phyloP scores from a whole-genome alignment of 2,329 filamentous ascomycete genomes.

The Nemania serpens region DNA sequence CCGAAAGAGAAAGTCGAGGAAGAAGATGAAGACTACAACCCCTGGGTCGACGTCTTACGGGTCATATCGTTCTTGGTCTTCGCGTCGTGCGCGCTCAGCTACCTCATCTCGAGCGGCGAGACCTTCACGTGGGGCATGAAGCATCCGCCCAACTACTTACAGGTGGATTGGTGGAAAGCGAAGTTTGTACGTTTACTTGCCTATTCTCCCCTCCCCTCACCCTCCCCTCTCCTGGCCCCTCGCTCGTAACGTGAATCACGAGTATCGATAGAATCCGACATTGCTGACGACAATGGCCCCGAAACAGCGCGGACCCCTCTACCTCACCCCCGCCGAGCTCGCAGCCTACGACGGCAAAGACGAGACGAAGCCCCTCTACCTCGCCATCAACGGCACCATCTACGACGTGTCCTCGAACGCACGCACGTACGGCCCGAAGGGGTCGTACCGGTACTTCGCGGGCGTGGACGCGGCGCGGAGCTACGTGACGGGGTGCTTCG shows the following conservation, averaged over 20 bases:
- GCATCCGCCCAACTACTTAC: slow-evolving; percentile 66
- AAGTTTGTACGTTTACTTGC: slow-evolving; percentile 58
- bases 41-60: slow-evolving; percentile 69
- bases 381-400: slow-evolving; percentile 86
- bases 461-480: slow-evolving; percentile 85
- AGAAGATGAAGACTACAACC: slow-evolving; percentile 61
- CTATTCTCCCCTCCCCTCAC: neutral
- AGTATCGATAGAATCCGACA: neutral
- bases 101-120: slow-evolving; percentile 74
- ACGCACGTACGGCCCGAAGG: slow-evolving; percentile 79
- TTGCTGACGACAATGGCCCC: slow-evolving; percentile 42
- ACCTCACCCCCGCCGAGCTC: slow-evolving; percentile 77
- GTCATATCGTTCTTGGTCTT: slow-evolving; percentile 69
- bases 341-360: slow-evolving; percentile 77
- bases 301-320: slow-evolving; percentile 60
- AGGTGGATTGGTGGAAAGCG: slow-evolving; percentile 60
- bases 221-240: neutral
- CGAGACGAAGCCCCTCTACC: slow-evolving; percentile 76
- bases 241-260: neutral
- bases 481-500: slow-evolving; percentile 93
- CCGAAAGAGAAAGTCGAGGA: slow-evolving; percentile 53
- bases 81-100: slow-evolving; percentile 72
- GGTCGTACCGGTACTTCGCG: slow-evolving; percentile 84
- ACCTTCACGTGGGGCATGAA: slow-evolving; percentile 69
- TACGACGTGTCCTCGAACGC: slow-evolving; percentile 78